phyloP scores from a whole-genome alignment of 2,329 filamentous ascomycete genomes.

The Nigrograna mackinnonii region DNA sequence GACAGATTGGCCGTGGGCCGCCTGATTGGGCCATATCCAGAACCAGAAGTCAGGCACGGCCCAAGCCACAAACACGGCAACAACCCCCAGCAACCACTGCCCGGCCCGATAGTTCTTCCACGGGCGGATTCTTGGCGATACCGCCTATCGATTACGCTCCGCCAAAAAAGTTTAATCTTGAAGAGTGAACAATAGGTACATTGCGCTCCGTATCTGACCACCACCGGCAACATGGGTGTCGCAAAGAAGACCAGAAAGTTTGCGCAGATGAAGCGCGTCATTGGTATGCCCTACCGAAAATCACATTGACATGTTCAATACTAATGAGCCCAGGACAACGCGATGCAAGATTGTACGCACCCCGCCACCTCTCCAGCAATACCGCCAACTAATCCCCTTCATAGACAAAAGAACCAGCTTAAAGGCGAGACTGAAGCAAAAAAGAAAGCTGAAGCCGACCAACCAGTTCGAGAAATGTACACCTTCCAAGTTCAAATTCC shows the following conservation, averaged over 20 bases:
- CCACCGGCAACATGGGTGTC: constrained; percentile 70
- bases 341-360: constrained; percentile 68
- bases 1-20: no score
- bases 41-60: no score
- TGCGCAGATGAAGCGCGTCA: constrained; percentile 77
- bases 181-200: no score
- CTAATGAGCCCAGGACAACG: constrained; percentile 52
- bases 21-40: no score
- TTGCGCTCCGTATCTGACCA: background rate
- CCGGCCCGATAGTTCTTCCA: no score
- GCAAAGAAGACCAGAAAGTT: constrained; percentile 93
- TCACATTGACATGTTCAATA: background rate
- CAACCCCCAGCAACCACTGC: no score
- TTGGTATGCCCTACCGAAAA: constrained; percentile 52
- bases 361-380: constrained; percentile 9
- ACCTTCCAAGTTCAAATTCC: constrained; percentile 24
- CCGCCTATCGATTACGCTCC: no score
- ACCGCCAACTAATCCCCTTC: constrained; percentile 19
- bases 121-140: no score
- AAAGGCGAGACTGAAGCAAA: constrained; percentile 65
- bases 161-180: constrained; percentile 1
- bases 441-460: constrained; percentile 59
- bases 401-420: constrained; percentile 80
- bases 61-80: no score
- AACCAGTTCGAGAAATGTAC: constrained; percentile 74